Evolutionary conservation across 306 rosid species (phyloP).

Genomic region (Trifolium repens): DNA sequence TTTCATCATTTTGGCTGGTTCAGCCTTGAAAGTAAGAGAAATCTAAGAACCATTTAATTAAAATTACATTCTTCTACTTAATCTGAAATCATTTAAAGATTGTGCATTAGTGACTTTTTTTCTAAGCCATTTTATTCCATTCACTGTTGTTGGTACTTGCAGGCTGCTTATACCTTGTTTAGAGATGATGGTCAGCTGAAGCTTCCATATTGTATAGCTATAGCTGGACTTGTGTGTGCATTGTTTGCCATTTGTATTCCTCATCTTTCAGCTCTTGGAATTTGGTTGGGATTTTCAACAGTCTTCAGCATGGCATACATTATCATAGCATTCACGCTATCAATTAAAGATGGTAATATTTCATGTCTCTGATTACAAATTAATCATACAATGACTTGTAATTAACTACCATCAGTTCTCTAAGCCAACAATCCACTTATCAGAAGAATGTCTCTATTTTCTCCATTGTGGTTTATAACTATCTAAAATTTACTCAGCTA

Average conservation of each 20-base stretch:
- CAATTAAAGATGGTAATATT: conserved; percentile 76
- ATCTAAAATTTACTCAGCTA: background rate
- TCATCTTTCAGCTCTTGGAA: conserved; percentile 85
- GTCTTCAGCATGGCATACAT: conserved; percentile 69
- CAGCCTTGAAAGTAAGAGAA: conserved; percentile 80
- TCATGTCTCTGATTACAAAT: conserved; percentile 4
- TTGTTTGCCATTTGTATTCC: conserved; percentile 84
- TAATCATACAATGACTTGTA: conserved; percentile 1
- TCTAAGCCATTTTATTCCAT: background rate
- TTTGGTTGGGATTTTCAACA: conserved; percentile 91
- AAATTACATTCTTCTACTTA: background rate
- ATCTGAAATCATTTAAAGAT: background rate
- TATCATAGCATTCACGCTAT: conserved; percentile 56
- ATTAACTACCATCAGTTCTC: background rate
- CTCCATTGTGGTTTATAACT: background rate
- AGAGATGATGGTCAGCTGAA: conserved; percentile 64
- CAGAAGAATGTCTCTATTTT: background rate
- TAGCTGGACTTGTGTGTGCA: conserved; percentile 75
- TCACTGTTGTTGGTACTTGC: conserved; percentile 27
- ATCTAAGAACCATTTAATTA: conserved; percentile 5
- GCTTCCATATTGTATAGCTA: conserved; percentile 79
- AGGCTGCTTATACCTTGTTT: conserved; percentile 80
- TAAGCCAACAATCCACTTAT: background rate
- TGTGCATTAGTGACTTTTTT: background rate
- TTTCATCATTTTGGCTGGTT: conserved; percentile 86